A percentile compares a stretch with the other conserved stretches of the same genome.
These are phyloP conservation scores for Colletotrichum viniferum DNA, from an alignment of 2,329 filamentous ascomycete genomes.

Conservation along the genomic window DNA sequence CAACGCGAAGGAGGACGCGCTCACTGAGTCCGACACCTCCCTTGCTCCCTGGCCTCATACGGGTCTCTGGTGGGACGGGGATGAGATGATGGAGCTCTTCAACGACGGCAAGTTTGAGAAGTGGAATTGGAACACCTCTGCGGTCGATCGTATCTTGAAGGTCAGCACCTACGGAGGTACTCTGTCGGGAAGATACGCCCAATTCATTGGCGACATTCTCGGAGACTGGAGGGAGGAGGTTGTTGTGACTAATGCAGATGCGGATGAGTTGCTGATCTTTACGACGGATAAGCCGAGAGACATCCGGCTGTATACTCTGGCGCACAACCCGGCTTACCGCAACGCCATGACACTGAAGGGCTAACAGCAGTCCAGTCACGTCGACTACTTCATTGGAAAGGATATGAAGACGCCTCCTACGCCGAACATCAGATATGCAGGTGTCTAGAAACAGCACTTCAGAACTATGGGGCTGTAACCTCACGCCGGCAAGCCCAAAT, in stretches of 20 bases:
- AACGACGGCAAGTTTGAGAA: slow-evolving; percentile 28
- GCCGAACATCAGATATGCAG: slow-evolving; percentile 13
- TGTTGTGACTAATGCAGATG: slow-evolving; percentile 17
- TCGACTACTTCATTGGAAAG: slow-evolving; percentile 26
- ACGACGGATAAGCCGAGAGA: slow-evolving; percentile 24
- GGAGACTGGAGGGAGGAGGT: slow-evolving; percentile 28
- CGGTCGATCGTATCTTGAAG: not conserved
- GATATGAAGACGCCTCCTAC: slow-evolving; percentile 21
- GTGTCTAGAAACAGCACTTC: rapidly evolving
- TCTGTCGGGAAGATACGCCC: slow-evolving; percentile 10
- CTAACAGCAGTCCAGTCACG: slow-evolving; percentile 25
- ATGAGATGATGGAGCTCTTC: slow-evolving; percentile 25
- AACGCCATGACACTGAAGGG: slow-evolving; percentile 29
- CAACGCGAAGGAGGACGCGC: slow-evolving; percentile 19
- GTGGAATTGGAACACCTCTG: slow-evolving; percentile 17
- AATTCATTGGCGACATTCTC: slow-evolving; percentile 23
- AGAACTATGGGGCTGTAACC: not conserved
- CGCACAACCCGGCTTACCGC: slow-evolving; percentile 29
- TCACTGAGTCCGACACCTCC: not conserved
- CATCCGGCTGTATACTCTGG: slow-evolving; percentile 26
- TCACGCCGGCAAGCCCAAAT: not conserved
- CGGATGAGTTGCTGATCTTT: slow-evolving; percentile 25
- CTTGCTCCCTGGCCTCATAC: slow-evolving; percentile 12
- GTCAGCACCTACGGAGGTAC: slow-evolving; percentile 8
- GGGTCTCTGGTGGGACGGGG: slow-evolving; percentile 21